phyloP scores from a whole-genome alignment of 345 rosid genomes.

The Erodium maritimum region DNA sequence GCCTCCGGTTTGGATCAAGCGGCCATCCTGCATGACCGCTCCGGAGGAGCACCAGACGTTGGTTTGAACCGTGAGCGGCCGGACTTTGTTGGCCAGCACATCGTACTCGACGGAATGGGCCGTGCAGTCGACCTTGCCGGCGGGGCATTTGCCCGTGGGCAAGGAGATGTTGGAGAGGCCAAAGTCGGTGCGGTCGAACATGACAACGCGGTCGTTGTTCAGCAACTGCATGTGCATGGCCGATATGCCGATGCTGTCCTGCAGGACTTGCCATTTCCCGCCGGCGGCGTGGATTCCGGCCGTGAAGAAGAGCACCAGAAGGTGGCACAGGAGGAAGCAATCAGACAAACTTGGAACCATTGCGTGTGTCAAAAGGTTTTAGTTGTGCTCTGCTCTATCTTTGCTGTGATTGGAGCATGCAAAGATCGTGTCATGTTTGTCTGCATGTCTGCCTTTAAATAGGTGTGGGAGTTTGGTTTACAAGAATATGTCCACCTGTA shows the following conservation, averaged over 20 bases:
- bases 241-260: slow-evolving; percentile 19
- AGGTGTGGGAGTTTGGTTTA: too few species aligned
- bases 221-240: slow-evolving; percentile 30
- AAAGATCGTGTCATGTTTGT: too few species aligned
- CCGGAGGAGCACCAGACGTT: slow-evolving; percentile 38
- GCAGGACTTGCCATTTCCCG: slow-evolving; percentile 26
- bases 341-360: too few species aligned
- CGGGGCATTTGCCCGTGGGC: slow-evolving; percentile 10
- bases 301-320: too few species aligned
- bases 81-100: slow-evolving; percentile 12
- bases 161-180: slow-evolving; percentile 19
- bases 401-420: too few species aligned
- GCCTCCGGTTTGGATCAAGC: slow-evolving; percentile 35
- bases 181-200: slow-evolving; percentile 24
- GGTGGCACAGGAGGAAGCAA: too few species aligned
- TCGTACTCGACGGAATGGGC: slow-evolving; percentile 27
- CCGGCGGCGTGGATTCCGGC: too few species aligned
- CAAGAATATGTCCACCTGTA: too few species aligned
- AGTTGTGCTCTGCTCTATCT: too few species aligned
- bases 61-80: slow-evolving; percentile 21
- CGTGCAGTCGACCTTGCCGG: slow-evolving; percentile 17
- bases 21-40: slow-evolving; percentile 27
- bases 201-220: slow-evolving; percentile 18
- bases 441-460: too few species aligned
- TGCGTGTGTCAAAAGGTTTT: too few species aligned